These are phyloP conservation scores for Wickerhamiella occidentalis DNA, from an alignment of 805 yeast genomes.

Conservation along the genomic window DNA sequence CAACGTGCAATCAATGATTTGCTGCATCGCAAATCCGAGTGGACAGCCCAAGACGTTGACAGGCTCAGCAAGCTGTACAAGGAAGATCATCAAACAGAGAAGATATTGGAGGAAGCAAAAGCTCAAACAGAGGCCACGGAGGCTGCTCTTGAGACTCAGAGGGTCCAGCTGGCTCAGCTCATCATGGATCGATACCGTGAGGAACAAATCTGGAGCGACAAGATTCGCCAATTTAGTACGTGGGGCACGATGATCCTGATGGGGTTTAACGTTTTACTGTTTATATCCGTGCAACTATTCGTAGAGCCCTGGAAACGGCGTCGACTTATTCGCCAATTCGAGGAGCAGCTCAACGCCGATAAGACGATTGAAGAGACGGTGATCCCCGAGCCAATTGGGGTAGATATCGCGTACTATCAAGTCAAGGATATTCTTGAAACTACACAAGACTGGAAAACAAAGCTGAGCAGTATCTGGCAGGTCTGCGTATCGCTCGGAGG, in stretches of 20 bases:
- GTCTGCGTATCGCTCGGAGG: background rate
- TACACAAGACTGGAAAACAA: background rate
- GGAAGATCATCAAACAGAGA: constrained; percentile 65
- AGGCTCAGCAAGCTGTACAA: constrained; percentile 70
- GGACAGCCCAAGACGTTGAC: constrained; percentile 73
- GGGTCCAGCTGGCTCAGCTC: constrained; percentile 49
- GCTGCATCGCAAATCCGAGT: constrained; percentile 67
- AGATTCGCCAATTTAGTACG: constrained; percentile 83
- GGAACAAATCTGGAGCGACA: constrained; percentile 97
- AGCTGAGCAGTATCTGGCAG: background rate
- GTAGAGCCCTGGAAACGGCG: constrained; percentile 92
- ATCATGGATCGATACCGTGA: constrained; percentile 86
- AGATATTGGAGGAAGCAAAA: constrained; percentile 45
- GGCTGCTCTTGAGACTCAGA: constrained; percentile 39
- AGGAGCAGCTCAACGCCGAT: constrained; percentile 46
- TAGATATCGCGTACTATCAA: background rate
- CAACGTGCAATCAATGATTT: constrained; percentile 83
- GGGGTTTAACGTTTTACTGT: constrained; percentile 72
- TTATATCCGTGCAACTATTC: constrained; percentile 68
- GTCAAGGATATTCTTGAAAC: background rate
- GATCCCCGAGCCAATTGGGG: background rate
- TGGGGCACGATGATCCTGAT: constrained; percentile 92
- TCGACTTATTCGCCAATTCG: constrained; percentile 71
- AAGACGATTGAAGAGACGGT: background rate
- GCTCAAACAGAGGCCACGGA: constrained; percentile 42